Evolutionary conservation across 1,284 basidiomycete species (phyloP), one percentile per base, ranked within the genome.

Genomic region (Ganoderma lucidum): DNA sequence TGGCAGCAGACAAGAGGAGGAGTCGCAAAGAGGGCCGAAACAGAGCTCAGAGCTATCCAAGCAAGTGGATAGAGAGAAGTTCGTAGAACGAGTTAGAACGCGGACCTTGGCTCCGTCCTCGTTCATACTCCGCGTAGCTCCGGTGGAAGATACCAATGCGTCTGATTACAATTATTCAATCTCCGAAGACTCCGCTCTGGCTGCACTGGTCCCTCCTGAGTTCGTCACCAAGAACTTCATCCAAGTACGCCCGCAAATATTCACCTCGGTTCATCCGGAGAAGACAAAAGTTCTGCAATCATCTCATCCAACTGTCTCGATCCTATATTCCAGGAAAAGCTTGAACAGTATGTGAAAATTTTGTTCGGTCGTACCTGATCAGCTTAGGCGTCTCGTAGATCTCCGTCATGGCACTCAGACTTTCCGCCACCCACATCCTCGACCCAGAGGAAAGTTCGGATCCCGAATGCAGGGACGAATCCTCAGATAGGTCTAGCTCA

Each of bases 391-490:
- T 48, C 61, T 56, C 44, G 12, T 28, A 62, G 41, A 58, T 41
- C 62, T 17, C 28, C 44, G 41, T 17, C 28, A 73, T 73, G 72
- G 69, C 72, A 62, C 70, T 73, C 23, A 69, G 64, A 59, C 37
- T 72, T 17, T 53, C 62, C 19, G 63, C 64, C 19, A 55, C 72
- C 44, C 72, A 71, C 32, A 63, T 68, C 48, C 30, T 55, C 41
- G 51, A 65, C 30, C 48, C 9, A 6, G 63, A 65, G 28, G 63
- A 64, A 10, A 2, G 5, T 30, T 32, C 62, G 10, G 67, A 69
- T 15, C 64, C 63, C 23, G 66, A 69, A 42, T 58, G 62, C 35
- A 44, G 51, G 10, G 66, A 68, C 6, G 62, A 60, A 3, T 42
- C 35, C 23, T 63, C 51, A 6, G 62, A 63, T 12, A 64, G 61